Evolutionary conservation across 106 monocot genomes (phyloP).

Genomic region (Allium sativum): DNA sequence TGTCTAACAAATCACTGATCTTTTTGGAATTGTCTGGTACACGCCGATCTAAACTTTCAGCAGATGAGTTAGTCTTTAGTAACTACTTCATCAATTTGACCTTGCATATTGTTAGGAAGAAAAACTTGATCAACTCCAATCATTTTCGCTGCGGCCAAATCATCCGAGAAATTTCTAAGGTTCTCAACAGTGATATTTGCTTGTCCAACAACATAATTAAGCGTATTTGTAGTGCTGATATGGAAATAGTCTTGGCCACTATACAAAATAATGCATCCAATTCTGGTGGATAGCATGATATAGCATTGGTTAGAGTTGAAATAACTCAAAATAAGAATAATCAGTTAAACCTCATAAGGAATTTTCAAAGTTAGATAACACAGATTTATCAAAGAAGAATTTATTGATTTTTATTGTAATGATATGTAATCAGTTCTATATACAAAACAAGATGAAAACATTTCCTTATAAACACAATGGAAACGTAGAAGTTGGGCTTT

Average conservation of each 20-base stretch:
- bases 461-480: too few relatives aligned
- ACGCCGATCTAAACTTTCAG: slow-evolving; percentile 32
- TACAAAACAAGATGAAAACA: too few relatives aligned
- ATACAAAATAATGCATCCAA: slow-evolving; percentile 62
- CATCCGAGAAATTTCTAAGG: slow-evolving; percentile 55
- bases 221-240: slow-evolving; percentile 41
- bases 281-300: slow-evolving; percentile 17
- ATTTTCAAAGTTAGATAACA: too few relatives aligned
- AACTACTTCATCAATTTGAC: slow-evolving; percentile 47
- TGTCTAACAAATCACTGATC: slow-evolving; percentile 36
- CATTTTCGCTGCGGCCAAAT: slow-evolving; percentile 54
- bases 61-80: slow-evolving; percentile 50
- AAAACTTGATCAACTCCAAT: slow-evolving; percentile 38
- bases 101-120: slow-evolving; percentile 45
- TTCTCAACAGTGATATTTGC: slow-evolving; percentile 67
- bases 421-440: too few relatives aligned
- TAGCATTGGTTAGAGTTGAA: too few relatives aligned
- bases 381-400: too few relatives aligned
- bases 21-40: slow-evolving; percentile 45
- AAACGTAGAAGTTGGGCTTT: too few relatives aligned
- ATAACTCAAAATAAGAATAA: neutral
- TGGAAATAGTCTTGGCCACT: slow-evolving; percentile 79
- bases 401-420: too few relatives aligned
- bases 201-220: slow-evolving; percentile 67
- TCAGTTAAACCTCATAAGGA: neutral